A percentile compares a stretch with the other conserved stretches of the same genome.
phyloP scores from a whole-genome alignment of 495 filamentous ascomycete species.

The Neurospora sp. region DNA sequence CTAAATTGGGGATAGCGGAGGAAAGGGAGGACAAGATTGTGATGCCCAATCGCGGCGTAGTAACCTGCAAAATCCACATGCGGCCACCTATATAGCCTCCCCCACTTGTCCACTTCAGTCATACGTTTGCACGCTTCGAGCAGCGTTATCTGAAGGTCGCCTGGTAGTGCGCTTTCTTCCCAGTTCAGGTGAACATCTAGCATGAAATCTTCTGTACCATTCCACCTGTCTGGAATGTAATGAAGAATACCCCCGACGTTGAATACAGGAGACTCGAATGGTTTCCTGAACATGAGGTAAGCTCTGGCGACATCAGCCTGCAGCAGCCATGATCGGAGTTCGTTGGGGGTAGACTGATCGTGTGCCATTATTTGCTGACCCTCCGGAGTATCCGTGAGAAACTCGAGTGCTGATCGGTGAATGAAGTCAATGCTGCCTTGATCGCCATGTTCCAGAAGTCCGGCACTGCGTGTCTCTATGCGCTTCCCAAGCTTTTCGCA shows the following conservation, averaged over 20 bases:
- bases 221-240: too few species aligned
- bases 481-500: background rate
- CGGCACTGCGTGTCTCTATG: constrained; percentile 6
- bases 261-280: background rate
- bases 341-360: background rate
- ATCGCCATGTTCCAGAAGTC: constrained; percentile 3
- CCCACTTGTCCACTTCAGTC: background rate
- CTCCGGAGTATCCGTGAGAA: constrained; percentile 2
- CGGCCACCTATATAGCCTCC: too few species aligned
- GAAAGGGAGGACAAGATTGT: background rate
- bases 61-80: background rate
- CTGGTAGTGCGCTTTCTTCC: background rate
- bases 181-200: background rate
- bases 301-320: background rate
- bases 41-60: accelerated
- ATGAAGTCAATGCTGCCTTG: constrained; percentile 4
- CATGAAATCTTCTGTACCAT: background rate
- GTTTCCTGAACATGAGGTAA: background rate
- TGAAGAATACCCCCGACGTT: too few species aligned
- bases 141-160: background rate
- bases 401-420: constrained; percentile 13
- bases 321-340: background rate
- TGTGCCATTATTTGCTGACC: constrained; percentile 4
- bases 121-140: background rate
- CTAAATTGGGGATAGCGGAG: background rate